These are phyloP conservation scores for Aspergillus quadrilineatus DNA, from an alignment of 2,329 filamentous ascomycete species.

Conservation along the genomic window DNA sequence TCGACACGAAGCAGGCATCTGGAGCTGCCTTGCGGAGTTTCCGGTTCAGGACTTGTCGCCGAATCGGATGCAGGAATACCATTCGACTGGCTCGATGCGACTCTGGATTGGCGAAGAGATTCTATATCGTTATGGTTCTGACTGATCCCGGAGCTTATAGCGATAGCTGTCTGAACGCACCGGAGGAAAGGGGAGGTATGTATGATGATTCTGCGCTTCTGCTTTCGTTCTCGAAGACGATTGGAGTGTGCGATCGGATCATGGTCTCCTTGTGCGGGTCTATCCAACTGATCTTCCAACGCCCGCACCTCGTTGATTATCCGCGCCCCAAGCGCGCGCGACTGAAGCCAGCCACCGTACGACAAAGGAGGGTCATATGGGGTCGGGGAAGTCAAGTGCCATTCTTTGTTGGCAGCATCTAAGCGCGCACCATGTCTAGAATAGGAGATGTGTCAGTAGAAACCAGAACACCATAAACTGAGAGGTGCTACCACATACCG, in stretches of 20 bases:
- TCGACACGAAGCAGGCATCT: conserved; percentile 68
- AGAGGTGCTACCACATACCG: conserved; percentile 31
- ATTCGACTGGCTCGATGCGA: conserved; percentile 1
- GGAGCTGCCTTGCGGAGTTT: conserved; percentile 8
- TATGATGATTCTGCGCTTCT: conserved; percentile 74
- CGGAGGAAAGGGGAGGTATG: conserved; percentile 92
- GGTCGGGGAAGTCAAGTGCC: conserved; percentile 88
- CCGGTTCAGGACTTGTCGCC: background rate
- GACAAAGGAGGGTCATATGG: conserved; percentile 95
- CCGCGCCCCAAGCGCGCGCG: conserved; percentile 74
- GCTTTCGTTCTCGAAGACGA: conserved; percentile 31
- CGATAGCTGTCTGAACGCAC: conserved; percentile 89
- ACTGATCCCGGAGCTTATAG: conserved; percentile 78
- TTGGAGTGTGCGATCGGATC: conserved; percentile 6
- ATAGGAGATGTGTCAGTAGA: conserved; percentile 39
- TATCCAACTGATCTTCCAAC: conserved; percentile 36
- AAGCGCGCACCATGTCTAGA: conserved; percentile 84
- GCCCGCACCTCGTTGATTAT: conserved; percentile 71
- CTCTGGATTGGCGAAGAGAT: background rate
- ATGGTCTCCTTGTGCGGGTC: conserved; percentile 12
- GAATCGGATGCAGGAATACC: conserved; percentile 5
- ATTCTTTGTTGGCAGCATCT: conserved; percentile 90
- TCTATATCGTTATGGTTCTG: conserved; percentile 35
- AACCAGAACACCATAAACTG: background rate
- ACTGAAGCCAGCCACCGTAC: conserved; percentile 90